Evolutionary conservation across 768 basidiomycete genomes (phyloP).

Genomic region (Naematelia encephala): DNA sequence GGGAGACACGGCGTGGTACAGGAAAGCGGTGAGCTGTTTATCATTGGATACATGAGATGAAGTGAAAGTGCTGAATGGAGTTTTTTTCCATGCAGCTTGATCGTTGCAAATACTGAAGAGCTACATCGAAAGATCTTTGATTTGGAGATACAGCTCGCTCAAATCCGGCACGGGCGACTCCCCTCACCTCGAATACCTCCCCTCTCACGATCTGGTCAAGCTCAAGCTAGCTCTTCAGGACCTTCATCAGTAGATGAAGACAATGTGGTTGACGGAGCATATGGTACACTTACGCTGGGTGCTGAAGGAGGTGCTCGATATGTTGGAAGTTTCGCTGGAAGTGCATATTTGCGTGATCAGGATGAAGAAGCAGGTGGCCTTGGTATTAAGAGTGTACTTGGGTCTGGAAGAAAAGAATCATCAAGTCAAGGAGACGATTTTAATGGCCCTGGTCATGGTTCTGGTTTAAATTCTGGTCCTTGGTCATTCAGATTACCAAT

Average conservation of each 20-base stretch:
- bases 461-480: too few relatives aligned
- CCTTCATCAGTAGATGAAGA: not conserved
- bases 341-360: slow-evolving; percentile 28
- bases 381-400: not conserved
- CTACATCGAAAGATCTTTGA: not conserved
- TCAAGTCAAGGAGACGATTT: not conserved
- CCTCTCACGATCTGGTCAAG: slow-evolving; percentile 26
- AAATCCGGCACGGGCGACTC: slow-evolving; percentile 43
- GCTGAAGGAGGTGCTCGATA: slow-evolving; percentile 40
- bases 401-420: not conserved
- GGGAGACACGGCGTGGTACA: slow-evolving; percentile 42
- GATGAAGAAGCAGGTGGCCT: not conserved
- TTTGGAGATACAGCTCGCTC: slow-evolving; percentile 33
- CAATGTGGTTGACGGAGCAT: slow-evolving; percentile 33
- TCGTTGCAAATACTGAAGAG: slow-evolving; percentile 47
- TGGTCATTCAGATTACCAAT: not conserved
- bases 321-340: slow-evolving; percentile 44
- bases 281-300: slow-evolving; percentile 47
- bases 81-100: slow-evolving; percentile 20
- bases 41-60: not conserved
- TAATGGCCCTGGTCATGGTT: too few relatives aligned
- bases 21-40: slow-evolving; percentile 27
- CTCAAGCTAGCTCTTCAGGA: not conserved
- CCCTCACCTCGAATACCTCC: slow-evolving; percentile 21
- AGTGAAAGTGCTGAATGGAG: too few relatives aligned